These are phyloP conservation scores for Singerocomus inundabilis DNA, from an alignment of 1,284 basidiomycete species.

Conservation along the genomic window DNA sequence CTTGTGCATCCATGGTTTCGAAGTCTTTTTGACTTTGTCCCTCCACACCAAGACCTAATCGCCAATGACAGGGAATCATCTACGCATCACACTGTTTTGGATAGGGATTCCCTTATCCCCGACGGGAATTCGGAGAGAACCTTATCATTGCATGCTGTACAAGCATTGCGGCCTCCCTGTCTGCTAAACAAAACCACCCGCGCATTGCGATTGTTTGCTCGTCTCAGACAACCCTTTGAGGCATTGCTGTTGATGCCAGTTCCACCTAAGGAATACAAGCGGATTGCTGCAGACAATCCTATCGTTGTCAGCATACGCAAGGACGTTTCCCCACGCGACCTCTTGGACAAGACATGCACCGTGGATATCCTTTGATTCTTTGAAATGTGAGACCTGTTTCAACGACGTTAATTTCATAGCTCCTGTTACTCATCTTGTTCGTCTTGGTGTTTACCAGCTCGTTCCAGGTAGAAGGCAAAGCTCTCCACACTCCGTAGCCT, in stretches of 20 bases:
- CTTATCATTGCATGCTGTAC: background rate
- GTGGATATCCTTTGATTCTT: conserved; percentile 16
- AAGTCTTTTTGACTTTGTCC: conserved; percentile 15
- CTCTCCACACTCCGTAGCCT: background rate
- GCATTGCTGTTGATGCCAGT: conserved; percentile 16
- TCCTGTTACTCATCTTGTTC: background rate
- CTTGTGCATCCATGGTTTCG: conserved; percentile 25
- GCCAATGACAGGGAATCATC: conserved; percentile 8
- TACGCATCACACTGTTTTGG: background rate
- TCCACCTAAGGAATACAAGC: conserved; percentile 13
- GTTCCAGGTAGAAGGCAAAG: background rate
- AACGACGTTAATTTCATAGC: background rate
- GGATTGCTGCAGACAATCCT: conserved; percentile 18
- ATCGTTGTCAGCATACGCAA: conserved; percentile 16
- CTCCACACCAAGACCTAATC: conserved; percentile 22
- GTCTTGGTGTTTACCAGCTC: background rate
- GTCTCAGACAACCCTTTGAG: conserved; percentile 21
- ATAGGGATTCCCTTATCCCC: background rate
- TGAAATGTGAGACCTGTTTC: background rate
- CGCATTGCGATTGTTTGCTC: conserved; percentile 18
- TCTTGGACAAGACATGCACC: conserved; percentile 17
- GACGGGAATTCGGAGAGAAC: background rate
- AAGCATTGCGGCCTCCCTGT: conserved; percentile 6
- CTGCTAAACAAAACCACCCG: conserved; percentile 20
- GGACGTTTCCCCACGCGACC: conserved; percentile 10